Conservation (phyloP, 2,329 filamentous ascomycete species). For the Sporothrix pallida region DNA sequence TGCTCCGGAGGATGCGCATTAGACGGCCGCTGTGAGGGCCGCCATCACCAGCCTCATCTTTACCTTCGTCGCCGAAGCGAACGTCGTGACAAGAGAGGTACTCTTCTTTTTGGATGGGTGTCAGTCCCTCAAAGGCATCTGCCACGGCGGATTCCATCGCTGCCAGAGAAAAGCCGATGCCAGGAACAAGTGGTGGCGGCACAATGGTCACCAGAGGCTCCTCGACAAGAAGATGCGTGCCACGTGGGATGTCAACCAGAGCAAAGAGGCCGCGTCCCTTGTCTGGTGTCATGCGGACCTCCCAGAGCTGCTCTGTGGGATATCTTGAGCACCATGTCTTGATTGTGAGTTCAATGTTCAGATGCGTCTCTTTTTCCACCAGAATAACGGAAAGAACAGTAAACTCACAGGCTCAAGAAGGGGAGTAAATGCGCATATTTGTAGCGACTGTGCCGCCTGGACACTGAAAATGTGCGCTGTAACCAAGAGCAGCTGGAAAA, state of each 20-base stretch:
- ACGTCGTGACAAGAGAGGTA: slow-evolving; percentile 44
- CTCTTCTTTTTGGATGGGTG: slow-evolving; percentile 40
- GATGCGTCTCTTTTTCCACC: too few species aligned
- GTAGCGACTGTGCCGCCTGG: not conserved
- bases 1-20: slow-evolving; percentile 49
- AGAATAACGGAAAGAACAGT: too few species aligned
- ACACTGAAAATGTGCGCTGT: too few species aligned
- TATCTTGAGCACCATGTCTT: not conserved
- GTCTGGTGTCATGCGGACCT: slow-evolving; percentile 39
- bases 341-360: too few species aligned
- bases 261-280: slow-evolving; percentile 54
- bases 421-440: not conserved
- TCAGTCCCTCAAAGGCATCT: slow-evolving; percentile 35
- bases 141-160: slow-evolving; percentile 46
- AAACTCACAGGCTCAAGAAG: too few species aligned
- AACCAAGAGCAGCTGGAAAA: not conserved
- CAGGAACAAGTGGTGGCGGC: slow-evolving; percentile 41
- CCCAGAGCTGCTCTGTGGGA: slow-evolving; percentile 27
- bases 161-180: slow-evolving; percentile 42
- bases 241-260: slow-evolving; percentile 43
- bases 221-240: slow-evolving; percentile 51
- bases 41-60: slow-evolving; percentile 25
- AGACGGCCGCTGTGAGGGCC: slow-evolving; percentile 28
- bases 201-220: slow-evolving; percentile 46
- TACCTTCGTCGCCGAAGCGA: slow-evolving; percentile 38